Evolutionary conservation across 495 filamentous ascomycete genomes (phyloP), one percentile per base, ranked within the genome.

Genomic region (Aspergillus bridgeri): DNA sequence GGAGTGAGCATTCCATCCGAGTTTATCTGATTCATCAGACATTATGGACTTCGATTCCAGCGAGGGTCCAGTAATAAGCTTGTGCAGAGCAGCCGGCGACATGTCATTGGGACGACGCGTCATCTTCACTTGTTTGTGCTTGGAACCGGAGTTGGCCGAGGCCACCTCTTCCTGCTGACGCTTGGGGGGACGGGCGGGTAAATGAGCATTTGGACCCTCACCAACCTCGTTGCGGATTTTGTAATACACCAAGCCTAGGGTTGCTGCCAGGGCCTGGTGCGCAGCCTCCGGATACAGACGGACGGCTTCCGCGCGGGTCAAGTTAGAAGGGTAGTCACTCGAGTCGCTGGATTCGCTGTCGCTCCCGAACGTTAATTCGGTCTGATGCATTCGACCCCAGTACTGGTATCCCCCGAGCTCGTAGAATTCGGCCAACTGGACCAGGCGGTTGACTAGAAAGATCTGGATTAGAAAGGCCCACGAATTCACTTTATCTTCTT

Each of bases 211-310:
- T 1, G 64, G 68, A 2, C 67, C 69, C 27, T 75, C 74, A 1
- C 74, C 72, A 5, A 73, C 69, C 52, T 75, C 71, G 42, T 77
- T 77, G 8, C 72, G 72, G 42, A 77, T 77, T 59, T 75, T 75
- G 56, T 73, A 74, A 54, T 75, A 77, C 3, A 74, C 68, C 20
- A 77, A 59, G 24, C 74, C 74, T 11, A 75, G 50, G 3, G 66
- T 73, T n/a, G 72, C 74, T 19, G 74, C 74, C 1, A 77, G 62
- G 1, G 74, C 74, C 58, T 75, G 74, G 51, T 74, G 74, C 21
- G 71, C 71, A 27, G 72, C 71, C 47, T 77, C 74, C 5, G 74
- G 74, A 54, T 64, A 72, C 38, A 60, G 53, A 38, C 65, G 65
- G 42, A 71, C 69, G 42, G 74, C 74, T 54, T 74, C 71, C 15